Evolutionary conservation across 2,329 filamentous ascomycete species (phyloP), one percentile per base, ranked within the genome.

Genomic region (Thermomyces lanuginosus): DNA sequence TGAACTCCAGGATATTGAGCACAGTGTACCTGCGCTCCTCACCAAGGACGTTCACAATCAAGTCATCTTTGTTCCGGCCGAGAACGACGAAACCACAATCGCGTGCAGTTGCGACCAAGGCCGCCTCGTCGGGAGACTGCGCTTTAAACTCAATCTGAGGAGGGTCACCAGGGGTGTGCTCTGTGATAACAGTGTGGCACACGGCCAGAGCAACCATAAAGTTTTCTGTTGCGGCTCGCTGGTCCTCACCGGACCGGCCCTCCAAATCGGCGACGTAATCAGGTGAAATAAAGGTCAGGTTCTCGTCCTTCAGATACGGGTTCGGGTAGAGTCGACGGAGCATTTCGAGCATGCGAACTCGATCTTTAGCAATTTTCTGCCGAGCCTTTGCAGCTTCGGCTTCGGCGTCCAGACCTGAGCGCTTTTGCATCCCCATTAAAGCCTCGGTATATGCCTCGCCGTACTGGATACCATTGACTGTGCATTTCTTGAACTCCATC

Each of bases 401-500:
- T 36, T 86, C 84, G 3, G 84, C 76, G 45, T 95, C 74, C 26
- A 92, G 67, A 25, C 89, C 89, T 52, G 86, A 61, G 34, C 89
- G 72, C 53, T 86, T 83, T 48, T 92, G 83, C 80, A 98, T 89
- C 31, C 89, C 89, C 27, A 86, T 80, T 52, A 92, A 81, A 1
- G 89, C 89, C 53, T 98, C 89, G 0, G 91, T 98, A 45, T 93
- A 98, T 1, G 89, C 89, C 56, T 98, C 89, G 35, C 91, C 89
- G 40, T 98, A 98, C 0, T 84, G 74, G 33, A 89, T 70, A n/a
- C 86, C 86, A 44, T 95, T 95, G 54, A 98, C 76, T 0, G 84
- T 92, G 29, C 78, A 83, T 55, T 98, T 98, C 55, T 95, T 98
- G 69, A 95, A 98, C 51, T 98, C 91, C 89, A 92, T 92, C 28